Percentiles rank a stretch among this genome's conserved stretches.
Evolutionary conservation across 108 stramenopile species (phyloP).

Genomic region (Fragilariopsis cylindrus): DNA sequence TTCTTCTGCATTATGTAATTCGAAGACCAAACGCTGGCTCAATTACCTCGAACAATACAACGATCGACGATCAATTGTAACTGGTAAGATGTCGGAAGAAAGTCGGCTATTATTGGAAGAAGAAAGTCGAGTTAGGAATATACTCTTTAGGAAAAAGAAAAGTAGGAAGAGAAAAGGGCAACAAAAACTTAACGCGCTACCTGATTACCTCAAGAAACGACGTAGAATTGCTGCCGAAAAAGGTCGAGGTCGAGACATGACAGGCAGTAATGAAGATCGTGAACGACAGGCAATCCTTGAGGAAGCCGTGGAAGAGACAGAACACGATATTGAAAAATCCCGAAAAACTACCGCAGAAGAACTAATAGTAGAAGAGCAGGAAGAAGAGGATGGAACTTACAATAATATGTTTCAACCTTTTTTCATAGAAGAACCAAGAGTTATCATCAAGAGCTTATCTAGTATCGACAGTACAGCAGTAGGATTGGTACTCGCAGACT

Average conservation of each 20-base stretch:
- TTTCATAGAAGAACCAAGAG: constrained; percentile 42
- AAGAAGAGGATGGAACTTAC: constrained; percentile 24
- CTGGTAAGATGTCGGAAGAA: constrained; percentile 57
- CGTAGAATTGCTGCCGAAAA: constrained; percentile 68
- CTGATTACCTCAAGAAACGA: constrained; percentile 63
- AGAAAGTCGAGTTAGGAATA: constrained; percentile 55
- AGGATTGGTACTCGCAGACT: constrained; percentile 72
- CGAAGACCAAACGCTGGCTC: constrained; percentile 49
- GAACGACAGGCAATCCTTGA: constrained; percentile 73
- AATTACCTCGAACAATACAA: constrained; percentile 63
- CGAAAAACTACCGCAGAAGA: constrained; percentile 6
- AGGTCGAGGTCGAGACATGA: constrained; percentile 45
- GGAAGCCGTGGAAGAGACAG: constrained; percentile 70
- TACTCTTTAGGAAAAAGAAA: constrained; percentile 45
- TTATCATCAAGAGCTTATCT: constrained; percentile 66
- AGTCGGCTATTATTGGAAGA: constrained; percentile 73
- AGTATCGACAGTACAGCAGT: constrained; percentile 64
- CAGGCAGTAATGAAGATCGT: constrained; percentile 48
- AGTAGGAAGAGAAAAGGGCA: constrained; percentile 12
- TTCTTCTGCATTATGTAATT: neutral
- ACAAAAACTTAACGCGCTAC: constrained; percentile 43
- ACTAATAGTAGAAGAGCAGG: constrained; percentile 7
- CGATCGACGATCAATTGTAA: constrained; percentile 58
- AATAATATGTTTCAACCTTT: constrained; percentile 34
- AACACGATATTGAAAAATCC: constrained; percentile 39